phyloP scores from a whole-genome alignment of 805 yeast species.

The Tetrapisispora namnaoensis region DNA sequence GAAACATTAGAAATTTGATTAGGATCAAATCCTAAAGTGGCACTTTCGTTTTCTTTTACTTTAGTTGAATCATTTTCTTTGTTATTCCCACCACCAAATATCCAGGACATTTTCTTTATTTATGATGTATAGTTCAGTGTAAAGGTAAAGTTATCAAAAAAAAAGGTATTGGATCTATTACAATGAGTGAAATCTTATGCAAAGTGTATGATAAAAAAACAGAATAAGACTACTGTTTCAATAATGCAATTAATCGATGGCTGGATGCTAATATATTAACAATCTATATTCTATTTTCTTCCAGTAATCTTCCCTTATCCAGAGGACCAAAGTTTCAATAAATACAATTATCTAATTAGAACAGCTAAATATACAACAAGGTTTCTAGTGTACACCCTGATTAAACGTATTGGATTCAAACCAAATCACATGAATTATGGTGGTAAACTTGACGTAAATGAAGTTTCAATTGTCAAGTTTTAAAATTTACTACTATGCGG shows the following conservation, averaged over 20 bases:
- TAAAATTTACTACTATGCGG: too few relatives aligned
- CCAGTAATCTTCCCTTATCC: too few relatives aligned
- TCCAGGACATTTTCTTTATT: slow-evolving; percentile 2
- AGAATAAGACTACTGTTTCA: neutral
- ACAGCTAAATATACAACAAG: too few relatives aligned
- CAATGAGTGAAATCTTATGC: neutral
- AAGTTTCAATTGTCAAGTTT: too few relatives aligned
- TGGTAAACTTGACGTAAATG: too few relatives aligned
- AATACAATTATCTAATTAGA: too few relatives aligned
- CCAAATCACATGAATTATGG: too few relatives aligned
- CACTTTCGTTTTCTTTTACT: neutral
- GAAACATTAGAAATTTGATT: slow-evolving; percentile 42
- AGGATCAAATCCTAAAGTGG: slow-evolving; percentile 4
- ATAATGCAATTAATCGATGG: neutral
- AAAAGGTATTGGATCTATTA: neutral
- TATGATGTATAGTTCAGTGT: neutral
- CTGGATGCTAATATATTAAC: neutral
- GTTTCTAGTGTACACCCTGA: too few relatives aligned
- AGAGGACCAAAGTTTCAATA: too few relatives aligned
- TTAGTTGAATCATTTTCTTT: neutral
- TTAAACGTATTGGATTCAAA: too few relatives aligned
- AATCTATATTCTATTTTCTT: too few relatives aligned
- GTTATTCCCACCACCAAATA: slow-evolving; percentile 4
- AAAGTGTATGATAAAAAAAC: neutral
- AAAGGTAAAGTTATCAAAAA: too few relatives aligned